Evolutionary conservation across 2,329 filamentous ascomycete genomes (phyloP).

Genomic region (Gnomoniopsis sp.): DNA sequence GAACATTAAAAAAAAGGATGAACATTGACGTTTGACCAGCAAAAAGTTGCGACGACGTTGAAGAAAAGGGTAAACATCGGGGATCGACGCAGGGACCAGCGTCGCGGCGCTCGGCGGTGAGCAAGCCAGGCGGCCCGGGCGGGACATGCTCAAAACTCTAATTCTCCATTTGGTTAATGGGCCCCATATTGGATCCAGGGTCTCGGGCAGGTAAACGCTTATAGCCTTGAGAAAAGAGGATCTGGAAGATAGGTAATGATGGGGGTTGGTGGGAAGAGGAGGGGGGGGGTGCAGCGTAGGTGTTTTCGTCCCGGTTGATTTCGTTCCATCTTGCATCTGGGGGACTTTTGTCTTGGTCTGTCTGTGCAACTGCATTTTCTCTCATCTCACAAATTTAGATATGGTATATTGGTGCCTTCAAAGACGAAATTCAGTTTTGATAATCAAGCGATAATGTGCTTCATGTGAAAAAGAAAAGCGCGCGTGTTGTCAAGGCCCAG

Average conservation of each 20-base stretch:
- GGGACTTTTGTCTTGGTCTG: neutral
- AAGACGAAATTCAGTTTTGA: no score
- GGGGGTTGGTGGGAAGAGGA: no score
- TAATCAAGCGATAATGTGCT: no score
- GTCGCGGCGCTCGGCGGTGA: slow-evolving; percentile 14
- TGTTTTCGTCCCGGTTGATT: neutral
- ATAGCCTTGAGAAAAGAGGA: neutral
- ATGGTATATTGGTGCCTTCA: no score
- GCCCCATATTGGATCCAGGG: neutral
- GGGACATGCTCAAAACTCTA: slow-evolving; percentile 7
- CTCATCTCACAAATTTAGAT: no score
- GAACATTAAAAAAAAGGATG: neutral
- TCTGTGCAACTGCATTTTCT: no score
- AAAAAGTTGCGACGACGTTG: slow-evolving; percentile 6
- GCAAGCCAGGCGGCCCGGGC: neutral
- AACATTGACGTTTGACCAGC: neutral
- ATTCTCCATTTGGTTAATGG: neutral
- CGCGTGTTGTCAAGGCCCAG: no score
- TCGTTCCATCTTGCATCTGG: neutral
- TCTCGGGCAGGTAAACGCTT: neutral
- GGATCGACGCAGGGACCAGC: slow-evolving; percentile 15
- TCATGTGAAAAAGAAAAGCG: no score
- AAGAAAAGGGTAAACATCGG: slow-evolving; percentile 12
- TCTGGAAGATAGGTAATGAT: neutral
- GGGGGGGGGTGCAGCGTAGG: neutral